Evolutionary conservation across 2,329 filamentous ascomycete species (phyloP).

Genomic region (Monosporascus sp.): DNA sequence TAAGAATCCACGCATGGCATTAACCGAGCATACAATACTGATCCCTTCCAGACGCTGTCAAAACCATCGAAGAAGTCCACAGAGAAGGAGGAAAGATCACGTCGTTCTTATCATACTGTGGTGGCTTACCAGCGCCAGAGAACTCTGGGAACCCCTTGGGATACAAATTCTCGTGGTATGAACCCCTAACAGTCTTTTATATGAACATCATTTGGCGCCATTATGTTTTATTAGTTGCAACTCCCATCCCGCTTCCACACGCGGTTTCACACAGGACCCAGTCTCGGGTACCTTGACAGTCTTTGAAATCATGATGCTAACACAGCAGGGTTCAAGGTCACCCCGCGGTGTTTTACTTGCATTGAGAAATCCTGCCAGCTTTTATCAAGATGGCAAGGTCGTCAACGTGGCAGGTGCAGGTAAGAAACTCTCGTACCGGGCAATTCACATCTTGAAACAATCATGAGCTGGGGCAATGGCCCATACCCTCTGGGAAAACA

Average conservation of each 20-base stretch:
- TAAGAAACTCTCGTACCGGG: conserved; percentile 1
- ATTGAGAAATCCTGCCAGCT: conserved; percentile 77
- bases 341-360: conserved; percentile 83
- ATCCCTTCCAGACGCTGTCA: conserved; percentile 58
- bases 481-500: background rate
- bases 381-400: conserved; percentile 73
- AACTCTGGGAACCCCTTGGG: conserved; percentile 82
- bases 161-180: conserved; percentile 77
- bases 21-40: background rate
- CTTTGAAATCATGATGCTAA: conserved; percentile 50
- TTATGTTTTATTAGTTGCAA: background rate
- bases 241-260: no score
- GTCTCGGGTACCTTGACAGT: background rate
- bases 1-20: background rate
- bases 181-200: background rate
- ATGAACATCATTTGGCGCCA: background rate
- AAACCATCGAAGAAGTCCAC: conserved; percentile 87
- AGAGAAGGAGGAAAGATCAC: conserved; percentile 76
- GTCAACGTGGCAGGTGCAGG: conserved; percentile 47
- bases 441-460: background rate
- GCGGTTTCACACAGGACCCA: background rate
- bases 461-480: background rate
- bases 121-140: conserved; percentile 68
- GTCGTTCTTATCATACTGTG: conserved; percentile 79
- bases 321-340: conserved; percentile 29